These are phyloP conservation scores for Phialocephala sp. DNA, from an alignment of 2,329 filamentous ascomycete genomes.

Conservation along the genomic window DNA sequence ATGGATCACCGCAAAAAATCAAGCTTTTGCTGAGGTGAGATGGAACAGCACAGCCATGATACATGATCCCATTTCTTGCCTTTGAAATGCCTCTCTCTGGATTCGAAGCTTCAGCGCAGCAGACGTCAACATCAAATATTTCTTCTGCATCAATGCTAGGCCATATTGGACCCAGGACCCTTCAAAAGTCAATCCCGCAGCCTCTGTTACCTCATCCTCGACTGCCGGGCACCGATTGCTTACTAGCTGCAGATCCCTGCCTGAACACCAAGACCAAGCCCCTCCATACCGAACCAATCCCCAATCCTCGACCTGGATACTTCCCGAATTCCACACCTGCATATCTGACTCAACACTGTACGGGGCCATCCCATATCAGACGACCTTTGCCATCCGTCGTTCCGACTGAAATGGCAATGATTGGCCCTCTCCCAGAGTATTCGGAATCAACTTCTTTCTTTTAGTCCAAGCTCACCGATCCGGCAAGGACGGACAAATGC, in stretches of 20 bases:
- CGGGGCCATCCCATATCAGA: neutral
- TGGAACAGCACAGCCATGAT: neutral
- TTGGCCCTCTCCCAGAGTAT: neutral
- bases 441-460: neutral
- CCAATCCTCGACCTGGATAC: neutral
- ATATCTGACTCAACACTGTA: neutral
- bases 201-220: neutral
- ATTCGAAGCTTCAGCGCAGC: too few relatives aligned
- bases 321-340: neutral
- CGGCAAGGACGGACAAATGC: slow-evolving; percentile 3
- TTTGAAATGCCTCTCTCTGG: neutral
- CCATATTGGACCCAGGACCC: too few relatives aligned
- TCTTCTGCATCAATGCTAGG: too few relatives aligned
- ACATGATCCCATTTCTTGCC: neutral
- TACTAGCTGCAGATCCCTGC: neutral
- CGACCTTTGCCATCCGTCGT: neutral
- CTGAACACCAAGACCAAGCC: neutral
- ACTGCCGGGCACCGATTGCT: neutral
- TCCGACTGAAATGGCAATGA: neutral
- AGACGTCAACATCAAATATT: too few relatives aligned
- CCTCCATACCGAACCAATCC: slow-evolving; percentile 3
- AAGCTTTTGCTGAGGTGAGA: neutral
- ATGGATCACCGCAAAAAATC: neutral
- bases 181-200: too few relatives aligned
- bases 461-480: neutral